Conservation (phyloP, 805 yeast genomes). For the Candida montana region DNA sequence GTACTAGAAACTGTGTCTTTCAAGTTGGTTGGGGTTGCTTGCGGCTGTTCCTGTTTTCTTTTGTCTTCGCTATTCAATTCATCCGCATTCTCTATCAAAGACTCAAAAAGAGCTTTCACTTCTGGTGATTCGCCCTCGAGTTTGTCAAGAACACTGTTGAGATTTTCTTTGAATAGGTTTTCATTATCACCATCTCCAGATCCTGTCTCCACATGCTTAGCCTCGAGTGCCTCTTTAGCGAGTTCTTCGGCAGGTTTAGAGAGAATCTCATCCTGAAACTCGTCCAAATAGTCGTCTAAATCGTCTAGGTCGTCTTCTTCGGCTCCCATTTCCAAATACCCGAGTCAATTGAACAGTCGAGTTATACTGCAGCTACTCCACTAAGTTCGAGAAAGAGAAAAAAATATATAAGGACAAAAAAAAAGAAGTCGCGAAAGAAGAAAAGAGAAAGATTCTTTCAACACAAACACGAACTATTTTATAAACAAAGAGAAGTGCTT, state of each 20-base stretch:
- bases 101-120: slow-evolving; percentile 45
- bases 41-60: slow-evolving; percentile 5
- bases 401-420: too few species aligned
- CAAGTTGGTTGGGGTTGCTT: slow-evolving; percentile 33
- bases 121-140: slow-evolving; percentile 46
- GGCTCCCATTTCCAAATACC: too few species aligned
- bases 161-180: slow-evolving; percentile 17
- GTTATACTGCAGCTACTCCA: too few species aligned
- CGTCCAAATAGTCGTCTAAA: slow-evolving; percentile 80
- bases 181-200: slow-evolving; percentile 1
- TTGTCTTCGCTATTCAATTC: slow-evolving; percentile 18
- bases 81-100: slow-evolving; percentile 30
- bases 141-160: slow-evolving; percentile 23
- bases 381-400: too few species aligned
- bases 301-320: slow-evolving; percentile 57
- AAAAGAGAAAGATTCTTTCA: too few species aligned
- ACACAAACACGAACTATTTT: too few species aligned
- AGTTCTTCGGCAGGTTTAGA: slow-evolving; percentile 35
- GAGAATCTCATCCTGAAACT: slow-evolving; percentile 67
- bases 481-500: too few species aligned
- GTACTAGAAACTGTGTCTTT: slow-evolving; percentile 77
- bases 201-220: slow-evolving; percentile 5
- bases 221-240: slow-evolving; percentile 8
- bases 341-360: too few species aligned
- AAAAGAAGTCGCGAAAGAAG: too few species aligned